Conservation (phyloP, 148 eudicot genomes). For the Cornus suecica region DNA sequence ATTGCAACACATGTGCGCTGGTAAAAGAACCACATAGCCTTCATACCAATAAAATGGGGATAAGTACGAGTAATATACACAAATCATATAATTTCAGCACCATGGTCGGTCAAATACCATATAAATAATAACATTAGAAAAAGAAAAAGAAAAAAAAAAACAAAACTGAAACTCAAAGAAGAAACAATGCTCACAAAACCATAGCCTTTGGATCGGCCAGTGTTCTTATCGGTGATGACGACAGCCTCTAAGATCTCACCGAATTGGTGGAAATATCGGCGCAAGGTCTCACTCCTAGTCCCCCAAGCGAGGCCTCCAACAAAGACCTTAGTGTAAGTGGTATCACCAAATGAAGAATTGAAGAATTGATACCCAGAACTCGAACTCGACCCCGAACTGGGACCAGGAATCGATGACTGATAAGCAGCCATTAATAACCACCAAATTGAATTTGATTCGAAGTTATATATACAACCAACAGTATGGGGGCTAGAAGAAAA, state of each 20-base stretch:
- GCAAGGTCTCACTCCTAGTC: slow-evolving; percentile 76
- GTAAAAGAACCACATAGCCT: too few relatives aligned
- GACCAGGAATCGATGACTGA: slow-evolving; percentile 50
- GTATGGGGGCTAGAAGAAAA: slow-evolving; percentile 22
- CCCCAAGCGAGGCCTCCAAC: slow-evolving; percentile 99
- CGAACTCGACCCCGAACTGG: slow-evolving; percentile 45
- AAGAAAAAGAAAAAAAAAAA: too few relatives aligned
- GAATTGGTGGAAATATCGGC: slow-evolving; percentile 76
- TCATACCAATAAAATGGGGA: too few relatives aligned
- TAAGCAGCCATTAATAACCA: slow-evolving; percentile 45
- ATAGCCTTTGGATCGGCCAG: slow-evolving; percentile 94
- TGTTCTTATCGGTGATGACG: slow-evolving; percentile 90
- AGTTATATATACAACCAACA: slow-evolving; percentile 12
- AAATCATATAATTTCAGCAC: not conserved
- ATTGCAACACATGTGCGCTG: too few relatives aligned
- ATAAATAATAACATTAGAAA: not conserved
- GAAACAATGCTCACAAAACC: slow-evolving; percentile 74
- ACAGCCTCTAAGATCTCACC: slow-evolving; percentile 98
- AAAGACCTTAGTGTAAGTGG: slow-evolving; percentile 84
- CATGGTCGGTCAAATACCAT: not conserved
- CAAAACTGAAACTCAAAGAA: not conserved
- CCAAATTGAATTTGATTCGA: not conserved
- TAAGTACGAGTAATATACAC: too few relatives aligned
- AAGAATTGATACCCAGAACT: slow-evolving; percentile 52
- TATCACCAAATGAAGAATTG: slow-evolving; percentile 74